Percentiles rank a stretch among this genome's conserved stretches.
Conservation (phyloP, 75 land plant species). For the Pseudotsuga menziesii region DNA sequence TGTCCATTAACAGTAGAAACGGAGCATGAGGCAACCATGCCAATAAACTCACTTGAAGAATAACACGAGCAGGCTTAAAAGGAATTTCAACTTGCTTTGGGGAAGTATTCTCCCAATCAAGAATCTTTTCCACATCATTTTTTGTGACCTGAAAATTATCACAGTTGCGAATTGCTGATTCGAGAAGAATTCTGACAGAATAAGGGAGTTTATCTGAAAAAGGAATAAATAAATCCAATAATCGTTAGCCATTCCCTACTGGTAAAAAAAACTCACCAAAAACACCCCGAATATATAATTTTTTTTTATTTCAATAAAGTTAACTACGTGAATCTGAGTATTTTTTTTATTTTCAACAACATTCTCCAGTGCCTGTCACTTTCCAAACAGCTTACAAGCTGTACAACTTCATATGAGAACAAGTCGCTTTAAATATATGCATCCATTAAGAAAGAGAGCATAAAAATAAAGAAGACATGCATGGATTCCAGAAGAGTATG, state of each 20-base stretch:
- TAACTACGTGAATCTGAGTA: neutral
- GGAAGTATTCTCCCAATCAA: slow-evolving; percentile 89
- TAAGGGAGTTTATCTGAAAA: slow-evolving; percentile 79
- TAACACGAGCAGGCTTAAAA: slow-evolving; percentile 92
- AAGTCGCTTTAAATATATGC: no score
- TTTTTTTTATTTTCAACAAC: neutral
- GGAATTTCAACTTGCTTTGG: slow-evolving; percentile 95
- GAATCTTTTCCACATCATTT: slow-evolving; percentile 90
- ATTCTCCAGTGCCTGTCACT: neutral
- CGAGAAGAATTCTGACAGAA: slow-evolving; percentile 86
- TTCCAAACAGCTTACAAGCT: neutral
- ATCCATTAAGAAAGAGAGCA: neutral
- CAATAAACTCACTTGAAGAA: slow-evolving; percentile 61
- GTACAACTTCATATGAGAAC: no score
- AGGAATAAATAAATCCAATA: neutral
- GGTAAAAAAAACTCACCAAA: neutral
- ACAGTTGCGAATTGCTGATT: slow-evolving; percentile 92
- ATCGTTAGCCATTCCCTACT: neutral
- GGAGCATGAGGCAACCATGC: neutral
- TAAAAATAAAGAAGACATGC: no score
- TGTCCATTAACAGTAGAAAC: neutral
- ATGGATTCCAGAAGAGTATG: no score
- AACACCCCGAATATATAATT: neutral
- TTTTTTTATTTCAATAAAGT: neutral
- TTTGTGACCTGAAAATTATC: slow-evolving; percentile 86